phyloP scores from a whole-genome alignment of 805 yeast species.

The Wickerhamomyces xylosicus region DNA sequence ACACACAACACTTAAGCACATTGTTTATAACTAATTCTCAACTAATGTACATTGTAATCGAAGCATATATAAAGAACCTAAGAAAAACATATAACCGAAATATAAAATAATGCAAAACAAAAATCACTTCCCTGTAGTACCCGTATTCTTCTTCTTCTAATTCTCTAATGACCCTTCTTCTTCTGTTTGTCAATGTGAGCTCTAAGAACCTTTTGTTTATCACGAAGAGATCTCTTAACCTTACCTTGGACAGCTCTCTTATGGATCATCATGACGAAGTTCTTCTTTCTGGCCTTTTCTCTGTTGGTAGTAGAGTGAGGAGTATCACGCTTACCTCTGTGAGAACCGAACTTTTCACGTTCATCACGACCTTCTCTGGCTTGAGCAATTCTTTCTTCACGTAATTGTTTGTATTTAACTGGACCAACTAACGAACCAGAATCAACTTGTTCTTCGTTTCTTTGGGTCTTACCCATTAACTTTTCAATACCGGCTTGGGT shows the following conservation, averaged over 20 bases:
- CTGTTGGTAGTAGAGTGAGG: conserved; percentile 87
- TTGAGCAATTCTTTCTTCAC: conserved; percentile 84
- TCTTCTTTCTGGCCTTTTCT: conserved; percentile 97
- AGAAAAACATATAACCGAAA: not conserved
- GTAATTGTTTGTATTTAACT: conserved; percentile 62
- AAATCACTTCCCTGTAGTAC: too few species aligned
- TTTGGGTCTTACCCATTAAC: conserved; percentile 47
- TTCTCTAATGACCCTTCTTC: conserved; percentile 57
- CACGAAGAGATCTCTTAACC: conserved; percentile 80
- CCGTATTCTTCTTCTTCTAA: too few species aligned
- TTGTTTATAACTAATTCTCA: too few species aligned
- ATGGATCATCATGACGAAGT: conserved; percentile 97
- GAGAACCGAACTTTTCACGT: conserved; percentile 82
- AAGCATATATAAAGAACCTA: not conserved
- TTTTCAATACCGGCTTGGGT: conserved; percentile 80
- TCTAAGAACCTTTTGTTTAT: conserved; percentile 74
- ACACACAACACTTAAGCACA: too few species aligned
- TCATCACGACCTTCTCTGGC: conserved; percentile 90
- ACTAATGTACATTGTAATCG: too few species aligned
- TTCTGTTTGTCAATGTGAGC: conserved; percentile 89
- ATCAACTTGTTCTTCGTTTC: conserved; percentile 80
- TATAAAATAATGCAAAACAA: conserved; percentile 1
- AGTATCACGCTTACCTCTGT: conserved; percentile 67
- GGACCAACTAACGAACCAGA: conserved; percentile 69
- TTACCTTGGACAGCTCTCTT: conserved; percentile 92